Base-by-base conservation (phyloP, 1,139 yeast species). In the Lodderomyces jiufengensis region DNA sequence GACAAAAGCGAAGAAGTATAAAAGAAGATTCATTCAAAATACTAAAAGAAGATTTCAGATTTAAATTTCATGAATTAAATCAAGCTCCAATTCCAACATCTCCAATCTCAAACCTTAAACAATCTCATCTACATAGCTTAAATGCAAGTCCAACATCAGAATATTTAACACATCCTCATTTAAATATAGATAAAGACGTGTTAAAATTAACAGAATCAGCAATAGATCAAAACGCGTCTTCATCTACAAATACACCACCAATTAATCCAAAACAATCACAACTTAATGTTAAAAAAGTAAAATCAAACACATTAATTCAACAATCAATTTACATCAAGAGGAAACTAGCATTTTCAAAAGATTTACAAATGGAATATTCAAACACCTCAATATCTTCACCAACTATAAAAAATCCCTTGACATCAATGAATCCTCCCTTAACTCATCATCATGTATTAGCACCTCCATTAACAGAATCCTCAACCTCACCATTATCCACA, bases 331-430 rank as follows among this genome's bases (percentile, higher is more conserved):
- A 52, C 35, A 47, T 61, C 38, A 61, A 61, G 38, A 59, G 62
- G 39, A 61, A 57, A 36, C 40, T 57, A 25, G 51, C 66, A 2
- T 59, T 58, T 37, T 63, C 70, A 16, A 68, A 66, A 42, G 73
- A 67, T 30, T 49, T 68, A 9, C 66, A 67, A 44, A 41, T 63
- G 21, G 74, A 68, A 44, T 47, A 18, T 7, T 18, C 20, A 18
- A 7, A 7, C 5, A 5, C 18, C 14, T 29, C 31, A 7, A n/a
- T 24, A 9, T 18, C 24, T 13, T 28, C 36, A 18, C 34, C 35
- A 9, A 33, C 35, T 3, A 28, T 32, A 4, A 28, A 21, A 3
- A 37, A 31, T 22, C 23, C 26, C n/a, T 32, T 31, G 24, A 25
- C 28, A 27, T 31, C 38, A 24, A 33, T 22, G 9, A 33, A 24